phyloP scores from a whole-genome alignment of 495 filamentous ascomycete genomes.

The Aspergillus cavernicola region DNA sequence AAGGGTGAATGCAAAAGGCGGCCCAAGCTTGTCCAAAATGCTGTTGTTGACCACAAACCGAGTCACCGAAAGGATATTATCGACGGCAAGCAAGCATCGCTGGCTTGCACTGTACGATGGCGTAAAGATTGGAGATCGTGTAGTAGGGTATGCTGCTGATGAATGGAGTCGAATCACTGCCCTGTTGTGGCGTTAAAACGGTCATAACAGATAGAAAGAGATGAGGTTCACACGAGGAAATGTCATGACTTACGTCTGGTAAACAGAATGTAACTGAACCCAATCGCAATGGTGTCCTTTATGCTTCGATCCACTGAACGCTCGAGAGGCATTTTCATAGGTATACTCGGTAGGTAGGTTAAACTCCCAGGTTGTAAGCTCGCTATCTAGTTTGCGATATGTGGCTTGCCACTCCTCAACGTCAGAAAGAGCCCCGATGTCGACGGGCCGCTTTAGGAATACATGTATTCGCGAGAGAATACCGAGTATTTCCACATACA shows the following conservation, averaged over 20 bases:
- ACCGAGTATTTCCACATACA: constrained; percentile 81
- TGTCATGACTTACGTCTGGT: constrained; percentile 60
- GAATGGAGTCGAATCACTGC: constrained; percentile 86
- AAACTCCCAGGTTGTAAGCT: constrained; percentile 77
- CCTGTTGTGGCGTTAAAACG: constrained; percentile 41
- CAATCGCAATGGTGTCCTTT: constrained; percentile 73
- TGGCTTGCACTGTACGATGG: constrained; percentile 80
- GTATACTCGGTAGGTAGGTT: constrained; percentile 76
- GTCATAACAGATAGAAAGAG: not conserved
- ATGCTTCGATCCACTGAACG: constrained; percentile 60
- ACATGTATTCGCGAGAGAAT: constrained; percentile 81
- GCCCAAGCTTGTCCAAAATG: constrained; percentile 74
- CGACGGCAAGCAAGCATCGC: constrained; percentile 74
- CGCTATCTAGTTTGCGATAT: constrained; percentile 77
- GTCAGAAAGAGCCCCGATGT: constrained; percentile 77
- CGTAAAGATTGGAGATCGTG: constrained; percentile 77
- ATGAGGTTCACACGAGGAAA: too few species aligned
- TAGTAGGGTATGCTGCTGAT: constrained; percentile 88
- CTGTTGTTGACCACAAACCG: constrained; percentile 68
- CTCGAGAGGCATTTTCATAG: constrained; percentile 62
- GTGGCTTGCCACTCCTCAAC: constrained; percentile 85
- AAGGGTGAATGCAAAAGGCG: constrained; percentile 83
- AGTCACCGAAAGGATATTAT: constrained; percentile 74
- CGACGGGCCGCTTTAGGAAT: constrained; percentile 82
- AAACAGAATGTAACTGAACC: constrained; percentile 87